phyloP scores from a whole-genome alignment of 768 basidiomycete species.

The Asterophora lycoperdoides region DNA sequence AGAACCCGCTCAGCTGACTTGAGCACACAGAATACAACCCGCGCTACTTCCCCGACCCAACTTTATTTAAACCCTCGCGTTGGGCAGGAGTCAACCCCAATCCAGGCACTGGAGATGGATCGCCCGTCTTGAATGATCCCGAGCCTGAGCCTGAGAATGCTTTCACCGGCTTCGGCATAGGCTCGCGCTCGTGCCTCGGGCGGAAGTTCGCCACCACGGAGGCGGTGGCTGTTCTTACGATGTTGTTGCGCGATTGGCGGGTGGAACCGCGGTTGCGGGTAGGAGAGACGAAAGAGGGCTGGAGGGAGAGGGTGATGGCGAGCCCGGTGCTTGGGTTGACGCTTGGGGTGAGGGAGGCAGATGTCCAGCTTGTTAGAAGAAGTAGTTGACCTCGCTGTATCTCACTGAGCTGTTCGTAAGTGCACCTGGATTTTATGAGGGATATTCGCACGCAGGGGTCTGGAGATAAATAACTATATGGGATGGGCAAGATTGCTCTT shows the following conservation, averaged over 20 bases:
- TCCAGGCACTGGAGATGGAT: too few relatives aligned
- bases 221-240: conserved; percentile 46
- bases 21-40: conserved; percentile 41
- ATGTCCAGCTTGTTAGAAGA: conserved; percentile 24
- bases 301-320: conserved; percentile 31
- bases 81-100: conserved; percentile 33
- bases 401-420: too few relatives aligned
- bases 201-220: conserved; percentile 52
- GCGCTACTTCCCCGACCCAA: conserved; percentile 43
- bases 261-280: conserved; percentile 38
- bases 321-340: conserved; percentile 31
- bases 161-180: conserved; percentile 41
- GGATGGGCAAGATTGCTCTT: too few relatives aligned
- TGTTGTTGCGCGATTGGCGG: conserved; percentile 48
- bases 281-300: conserved; percentile 36
- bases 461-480: too few relatives aligned
- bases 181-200: conserved; percentile 51
- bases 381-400: too few relatives aligned
- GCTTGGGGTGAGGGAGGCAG: conserved; percentile 28
- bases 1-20: background rate
- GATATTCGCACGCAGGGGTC: too few relatives aligned
- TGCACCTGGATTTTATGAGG: too few relatives aligned
- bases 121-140: too few relatives aligned
- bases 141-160: too few relatives aligned
- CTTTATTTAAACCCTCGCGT: conserved; percentile 43